Conservation (phyloP, 768 basidiomycete genomes). For the Russula ochroleuca region DNA sequence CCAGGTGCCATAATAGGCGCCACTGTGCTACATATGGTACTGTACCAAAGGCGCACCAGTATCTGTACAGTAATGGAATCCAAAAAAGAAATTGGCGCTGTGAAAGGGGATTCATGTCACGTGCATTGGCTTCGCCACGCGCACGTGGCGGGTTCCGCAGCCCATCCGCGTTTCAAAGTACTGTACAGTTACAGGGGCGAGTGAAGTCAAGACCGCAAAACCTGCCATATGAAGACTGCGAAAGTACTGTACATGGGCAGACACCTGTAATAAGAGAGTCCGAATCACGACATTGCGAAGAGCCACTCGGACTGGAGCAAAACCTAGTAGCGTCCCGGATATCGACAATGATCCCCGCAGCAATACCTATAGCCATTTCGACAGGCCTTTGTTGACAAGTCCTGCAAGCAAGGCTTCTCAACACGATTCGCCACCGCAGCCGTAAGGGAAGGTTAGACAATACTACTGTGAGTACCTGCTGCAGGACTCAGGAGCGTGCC, state of each 20-base stretch:
- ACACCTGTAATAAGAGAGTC: background rate
- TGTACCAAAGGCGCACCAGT: no score
- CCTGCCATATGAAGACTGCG: background rate
- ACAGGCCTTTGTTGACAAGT: background rate
- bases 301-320: background rate
- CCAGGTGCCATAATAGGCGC: no score
- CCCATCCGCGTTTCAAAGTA: no score
- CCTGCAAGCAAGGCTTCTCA: slow-evolving; percentile 4
- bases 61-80: no score
- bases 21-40: no score
- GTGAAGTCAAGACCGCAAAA: background rate
- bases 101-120: no score
- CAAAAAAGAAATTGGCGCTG: no score
- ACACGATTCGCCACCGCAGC: background rate
- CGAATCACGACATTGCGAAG: background rate
- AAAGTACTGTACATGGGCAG: background rate
- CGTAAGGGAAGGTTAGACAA: background rate
- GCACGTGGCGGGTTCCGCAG: no score
- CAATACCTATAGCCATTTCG: background rate
- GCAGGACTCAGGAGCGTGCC: background rate
- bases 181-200: no score
- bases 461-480: background rate
- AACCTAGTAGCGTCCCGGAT: no score
- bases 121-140: no score
- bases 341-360: background rate